phyloP scores from a whole-genome alignment of 441 rosid genomes.

The Dalechampia spathulata region DNA sequence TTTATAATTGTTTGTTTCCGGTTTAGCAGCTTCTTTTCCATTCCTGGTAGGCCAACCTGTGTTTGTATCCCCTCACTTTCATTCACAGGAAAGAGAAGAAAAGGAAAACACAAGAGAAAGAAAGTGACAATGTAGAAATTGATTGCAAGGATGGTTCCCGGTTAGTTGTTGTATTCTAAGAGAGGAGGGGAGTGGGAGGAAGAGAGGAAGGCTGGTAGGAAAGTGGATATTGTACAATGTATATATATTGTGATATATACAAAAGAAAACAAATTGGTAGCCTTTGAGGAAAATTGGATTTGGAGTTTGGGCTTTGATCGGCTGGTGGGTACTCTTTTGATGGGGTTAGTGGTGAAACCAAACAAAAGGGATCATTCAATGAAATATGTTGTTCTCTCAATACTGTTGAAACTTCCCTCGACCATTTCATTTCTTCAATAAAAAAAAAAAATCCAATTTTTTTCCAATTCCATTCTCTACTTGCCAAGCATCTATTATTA shows the following conservation, averaged over 20 bases:
- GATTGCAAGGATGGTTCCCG: too few relatives aligned
- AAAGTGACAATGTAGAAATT: slow-evolving; percentile 25
- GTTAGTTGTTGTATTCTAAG: slow-evolving; percentile 23
- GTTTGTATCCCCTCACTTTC: slow-evolving; percentile 31
- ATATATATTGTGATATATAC: too few relatives aligned
- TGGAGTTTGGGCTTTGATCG: slow-evolving; percentile 27
- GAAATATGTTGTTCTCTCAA: slow-evolving; percentile 27
- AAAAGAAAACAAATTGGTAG: too few relatives aligned
- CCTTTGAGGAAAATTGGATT: too few relatives aligned
- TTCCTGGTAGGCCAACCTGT: slow-evolving; percentile 37
- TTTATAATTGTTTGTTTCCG: background rate
- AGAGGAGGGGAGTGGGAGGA: slow-evolving; percentile 24
- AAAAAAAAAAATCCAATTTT: too few relatives aligned
- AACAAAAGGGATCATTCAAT: slow-evolving; percentile 35
- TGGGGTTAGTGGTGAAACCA: slow-evolving; percentile 36
- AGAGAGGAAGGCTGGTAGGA: too few relatives aligned
- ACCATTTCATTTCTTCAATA: slow-evolving; percentile 30
- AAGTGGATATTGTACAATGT: too few relatives aligned
- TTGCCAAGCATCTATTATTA: too few relatives aligned
- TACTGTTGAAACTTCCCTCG: slow-evolving; percentile 27
- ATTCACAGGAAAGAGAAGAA: slow-evolving; percentile 9
- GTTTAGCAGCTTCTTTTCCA: slow-evolving; percentile 12
- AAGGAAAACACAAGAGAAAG: background rate
- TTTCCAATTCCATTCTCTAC: too few relatives aligned
- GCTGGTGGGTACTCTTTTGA: slow-evolving; percentile 37